Conservation (phyloP, 2,329 filamentous ascomycete species). For the Ophiostoma ulmi region DNA sequence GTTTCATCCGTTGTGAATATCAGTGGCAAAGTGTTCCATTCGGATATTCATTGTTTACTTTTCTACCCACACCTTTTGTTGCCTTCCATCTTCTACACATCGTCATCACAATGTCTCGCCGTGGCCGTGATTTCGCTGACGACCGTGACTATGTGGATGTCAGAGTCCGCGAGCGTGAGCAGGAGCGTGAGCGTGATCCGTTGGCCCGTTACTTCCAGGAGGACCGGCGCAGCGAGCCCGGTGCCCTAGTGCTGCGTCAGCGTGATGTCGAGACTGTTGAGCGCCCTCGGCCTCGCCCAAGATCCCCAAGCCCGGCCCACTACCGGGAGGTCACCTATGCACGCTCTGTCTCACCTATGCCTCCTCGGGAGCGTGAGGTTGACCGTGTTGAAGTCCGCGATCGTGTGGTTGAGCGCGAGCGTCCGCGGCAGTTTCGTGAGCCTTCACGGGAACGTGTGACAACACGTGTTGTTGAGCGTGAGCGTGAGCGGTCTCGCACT, state of each 20-base stretch:
- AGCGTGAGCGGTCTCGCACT: constrained; percentile 43
- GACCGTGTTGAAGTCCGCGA: constrained; percentile 32
- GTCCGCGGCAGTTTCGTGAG: constrained; percentile 22
- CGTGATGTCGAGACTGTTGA: constrained; percentile 53
- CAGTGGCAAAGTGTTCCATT: not conserved
- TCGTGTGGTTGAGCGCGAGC: constrained; percentile 27
- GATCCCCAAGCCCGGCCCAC: constrained; percentile 40
- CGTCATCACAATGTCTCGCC: constrained; percentile 22
- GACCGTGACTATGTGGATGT: constrained; percentile 26
- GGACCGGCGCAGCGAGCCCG: constrained; percentile 43
- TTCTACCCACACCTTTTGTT: not conserved
- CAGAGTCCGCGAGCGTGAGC: constrained; percentile 40
- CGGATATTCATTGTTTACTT: not conserved
- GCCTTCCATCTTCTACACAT: not conserved
- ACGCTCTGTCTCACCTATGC: constrained; percentile 37
- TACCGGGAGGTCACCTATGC: constrained; percentile 38
- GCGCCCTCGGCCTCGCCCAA: constrained; percentile 40
- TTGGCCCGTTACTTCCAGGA: constrained; percentile 50
- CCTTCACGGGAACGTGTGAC: constrained; percentile 24
- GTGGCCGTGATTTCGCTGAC: constrained; percentile 22
- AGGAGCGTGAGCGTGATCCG: constrained; percentile 40
- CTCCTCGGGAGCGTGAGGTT: constrained; percentile 33
- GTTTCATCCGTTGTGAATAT: not conserved
- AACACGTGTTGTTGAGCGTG: constrained; percentile 28
- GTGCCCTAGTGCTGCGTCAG: constrained; percentile 50